Conservation (phyloP, 2,329 filamentous ascomycete species). For the Cladophialophora psammophila region DNA sequence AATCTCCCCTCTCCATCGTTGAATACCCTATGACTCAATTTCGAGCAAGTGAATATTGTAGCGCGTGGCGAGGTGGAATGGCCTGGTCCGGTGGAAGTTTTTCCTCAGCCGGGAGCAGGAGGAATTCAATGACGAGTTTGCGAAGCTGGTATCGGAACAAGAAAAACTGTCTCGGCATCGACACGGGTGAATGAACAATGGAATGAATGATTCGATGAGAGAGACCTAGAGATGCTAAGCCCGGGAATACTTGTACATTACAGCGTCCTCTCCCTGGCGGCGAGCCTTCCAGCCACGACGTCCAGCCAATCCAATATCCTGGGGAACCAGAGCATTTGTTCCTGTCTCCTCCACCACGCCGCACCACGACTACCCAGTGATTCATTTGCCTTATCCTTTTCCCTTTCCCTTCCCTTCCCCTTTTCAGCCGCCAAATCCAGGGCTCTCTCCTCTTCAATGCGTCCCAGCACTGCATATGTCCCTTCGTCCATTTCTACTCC, state of each 20-base stretch:
- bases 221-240: too few relatives aligned
- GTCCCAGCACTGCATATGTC: slow-evolving; percentile 42
- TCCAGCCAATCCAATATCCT: slow-evolving; percentile 31
- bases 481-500: slow-evolving; percentile 49
- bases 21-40: too few relatives aligned
- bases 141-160: too few relatives aligned
- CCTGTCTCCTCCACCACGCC: slow-evolving; percentile 34
- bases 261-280: slow-evolving; percentile 3
- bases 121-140: too few relatives aligned
- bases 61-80: too few relatives aligned
- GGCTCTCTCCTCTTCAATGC: slow-evolving; percentile 32
- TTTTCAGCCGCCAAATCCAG: slow-evolving; percentile 18
- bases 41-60: too few relatives aligned
- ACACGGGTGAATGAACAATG: too few relatives aligned
- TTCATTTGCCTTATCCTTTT: background rate
- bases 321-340: slow-evolving; percentile 36
- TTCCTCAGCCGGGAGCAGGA: too few relatives aligned
- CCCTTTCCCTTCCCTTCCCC: background rate
- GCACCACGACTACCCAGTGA: slow-evolving; percentile 17
- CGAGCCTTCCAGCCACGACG: slow-evolving; percentile 22
- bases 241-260: background rate
- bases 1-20: too few relatives aligned
- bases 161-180: too few relatives aligned
- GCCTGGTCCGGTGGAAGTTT: too few relatives aligned
- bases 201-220: too few relatives aligned